Base-by-base conservation (phyloP, 495 filamentous ascomycete genomes). In the Hamigera avellanea region DNA sequence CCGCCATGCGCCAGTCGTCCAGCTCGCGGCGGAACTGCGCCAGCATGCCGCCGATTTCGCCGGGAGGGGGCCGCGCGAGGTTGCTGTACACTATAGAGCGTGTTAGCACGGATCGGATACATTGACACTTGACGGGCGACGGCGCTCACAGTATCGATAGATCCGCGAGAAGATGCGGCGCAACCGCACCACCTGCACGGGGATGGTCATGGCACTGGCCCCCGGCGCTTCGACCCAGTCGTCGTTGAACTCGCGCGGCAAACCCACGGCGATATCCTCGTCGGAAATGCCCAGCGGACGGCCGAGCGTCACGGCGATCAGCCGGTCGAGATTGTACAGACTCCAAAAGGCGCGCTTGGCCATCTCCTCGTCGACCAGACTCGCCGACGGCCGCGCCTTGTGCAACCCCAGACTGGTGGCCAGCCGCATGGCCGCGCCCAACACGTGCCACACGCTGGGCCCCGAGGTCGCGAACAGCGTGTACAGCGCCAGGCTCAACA, bases 261-360 rank as follows among this genome's bases (percentile, higher is more conserved):
- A 44, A 7, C 51, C 42, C 3, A 67, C 61, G 13, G 46, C 62
- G 37, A 72, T 69, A 28, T 70, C 67, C 10, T 71, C 69, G 35
- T 72, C 69, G 0, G 66, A 53, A 23, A 72, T 59, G 0, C 62
- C 67, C 17, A 72, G 44, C 1, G 69, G 69, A 31, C 69, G 59
- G 10, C 64, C 66, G 0, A 72, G 42, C 1, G 69, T 71, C 17
- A 67, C 61, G 0, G 66, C 64, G 15, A 72, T 62, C 26, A 71
- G 54, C 6, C 69, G 64, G 35, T 72, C 69, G 8, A 72, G 46
- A 6, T 66, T 69, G 37, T 72, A 72, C 1, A 70, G 52, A 43
- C 65, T 70, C 69, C 69, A 72, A 33, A 70, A 72, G 0, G 64
- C 56, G 6, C 69, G 59, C 29, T 70, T 69, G 6, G 64, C 48